These are phyloP conservation scores for Ceriops decandra DNA, from an alignment of 345 rosid genomes.

Conservation along the genomic window DNA sequence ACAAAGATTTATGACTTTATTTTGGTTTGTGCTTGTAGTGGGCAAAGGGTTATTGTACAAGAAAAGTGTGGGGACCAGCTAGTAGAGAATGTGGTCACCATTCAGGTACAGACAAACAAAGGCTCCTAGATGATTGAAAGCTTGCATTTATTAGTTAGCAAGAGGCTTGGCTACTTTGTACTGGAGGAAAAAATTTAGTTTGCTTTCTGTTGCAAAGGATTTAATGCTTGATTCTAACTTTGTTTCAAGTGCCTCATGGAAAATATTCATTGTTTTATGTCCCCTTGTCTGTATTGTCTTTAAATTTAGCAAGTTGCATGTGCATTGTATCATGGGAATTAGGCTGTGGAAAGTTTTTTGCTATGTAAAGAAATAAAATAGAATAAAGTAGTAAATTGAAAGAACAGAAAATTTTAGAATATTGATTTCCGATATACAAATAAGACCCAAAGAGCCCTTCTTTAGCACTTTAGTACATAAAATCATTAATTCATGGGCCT, in stretches of 20 bases:
- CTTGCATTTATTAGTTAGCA: background rate
- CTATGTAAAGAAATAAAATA: too few relatives aligned
- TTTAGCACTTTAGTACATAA: too few relatives aligned
- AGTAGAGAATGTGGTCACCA: constrained; percentile 58
- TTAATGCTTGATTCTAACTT: background rate
- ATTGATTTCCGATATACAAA: too few relatives aligned
- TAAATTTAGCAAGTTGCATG: background rate
- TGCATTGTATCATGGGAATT: too few relatives aligned
- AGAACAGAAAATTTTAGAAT: too few relatives aligned
- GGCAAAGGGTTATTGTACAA: constrained; percentile 72
- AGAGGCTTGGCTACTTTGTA: background rate
- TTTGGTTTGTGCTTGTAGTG: constrained; percentile 42
- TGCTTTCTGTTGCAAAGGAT: background rate
- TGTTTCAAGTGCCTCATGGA: background rate
- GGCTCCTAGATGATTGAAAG: background rate
- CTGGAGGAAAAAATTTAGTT: background rate
- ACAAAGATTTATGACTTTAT: constrained; percentile 4
- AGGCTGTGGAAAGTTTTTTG: too few relatives aligned
- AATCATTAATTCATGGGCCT: background rate
- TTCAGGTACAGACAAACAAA: constrained; percentile 53
- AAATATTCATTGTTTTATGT: background rate
- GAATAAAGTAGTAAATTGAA: too few relatives aligned
- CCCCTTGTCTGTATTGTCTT: background rate
- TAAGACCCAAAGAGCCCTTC: too few relatives aligned
- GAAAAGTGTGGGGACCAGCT: constrained; percentile 48